phyloP scores from a whole-genome alignment of 768 basidiomycete species.

The Mycena vulgaris region DNA sequence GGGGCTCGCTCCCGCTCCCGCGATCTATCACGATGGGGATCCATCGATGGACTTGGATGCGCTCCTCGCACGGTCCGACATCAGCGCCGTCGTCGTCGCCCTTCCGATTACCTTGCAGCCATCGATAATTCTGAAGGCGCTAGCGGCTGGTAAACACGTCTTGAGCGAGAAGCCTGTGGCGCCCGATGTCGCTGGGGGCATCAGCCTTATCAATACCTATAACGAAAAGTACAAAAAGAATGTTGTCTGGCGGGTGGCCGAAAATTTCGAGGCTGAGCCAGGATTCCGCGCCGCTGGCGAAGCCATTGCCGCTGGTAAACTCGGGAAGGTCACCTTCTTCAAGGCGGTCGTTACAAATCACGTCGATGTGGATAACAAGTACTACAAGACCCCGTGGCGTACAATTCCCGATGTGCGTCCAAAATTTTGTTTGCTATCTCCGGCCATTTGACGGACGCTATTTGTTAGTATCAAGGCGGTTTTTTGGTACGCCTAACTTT shows the following conservation, averaged over 20 bases:
- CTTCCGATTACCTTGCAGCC: constrained; percentile 87
- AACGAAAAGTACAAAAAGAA: constrained; percentile 74
- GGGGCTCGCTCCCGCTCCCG: constrained; percentile 56
- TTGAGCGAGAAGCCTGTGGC: constrained; percentile 92
- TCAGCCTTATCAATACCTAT: constrained; percentile 77
- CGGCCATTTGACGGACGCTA: neutral
- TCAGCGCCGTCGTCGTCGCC: constrained; percentile 80
- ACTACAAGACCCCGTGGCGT: constrained; percentile 89
- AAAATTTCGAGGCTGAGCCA: constrained; percentile 83
- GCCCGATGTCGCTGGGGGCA: constrained; percentile 74
- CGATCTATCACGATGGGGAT: constrained; percentile 72
- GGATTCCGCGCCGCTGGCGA: constrained; percentile 64
- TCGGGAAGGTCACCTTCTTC: constrained; percentile 83
- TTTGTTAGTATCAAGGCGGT: constrained; percentile 79
- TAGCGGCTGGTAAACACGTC: constrained; percentile 89
- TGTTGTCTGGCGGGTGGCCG: constrained; percentile 86
- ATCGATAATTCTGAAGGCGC: constrained; percentile 70
- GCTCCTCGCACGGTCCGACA: constrained; percentile 78
- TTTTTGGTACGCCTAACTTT: constrained; percentile 74
- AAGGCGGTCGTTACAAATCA: constrained; percentile 66
- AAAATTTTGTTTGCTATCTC: constrained; percentile 5
- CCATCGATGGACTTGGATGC: constrained; percentile 64
- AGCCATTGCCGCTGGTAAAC: constrained; percentile 69
- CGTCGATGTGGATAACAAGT: constrained; percentile 76
- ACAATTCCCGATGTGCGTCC: constrained; percentile 81